Conservation (phyloP, 331 rosid species). For the Telfairia occidentalis region DNA sequence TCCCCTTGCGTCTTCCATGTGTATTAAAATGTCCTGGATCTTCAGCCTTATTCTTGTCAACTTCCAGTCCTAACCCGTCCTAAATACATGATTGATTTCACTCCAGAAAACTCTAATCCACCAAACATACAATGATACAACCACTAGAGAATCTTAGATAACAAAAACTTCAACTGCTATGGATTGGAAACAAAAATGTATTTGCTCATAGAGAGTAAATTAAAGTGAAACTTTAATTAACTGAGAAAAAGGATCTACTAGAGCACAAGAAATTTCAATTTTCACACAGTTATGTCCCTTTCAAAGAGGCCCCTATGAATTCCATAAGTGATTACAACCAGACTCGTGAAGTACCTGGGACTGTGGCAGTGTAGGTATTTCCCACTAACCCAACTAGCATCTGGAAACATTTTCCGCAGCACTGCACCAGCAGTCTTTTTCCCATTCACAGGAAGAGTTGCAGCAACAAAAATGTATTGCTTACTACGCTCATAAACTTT, state of each 20-base stretch:
- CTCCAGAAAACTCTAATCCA: background rate
- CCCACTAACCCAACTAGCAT: slow-evolving; percentile 78
- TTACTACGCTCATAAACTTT: slow-evolving; percentile 66
- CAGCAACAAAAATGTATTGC: slow-evolving; percentile 94
- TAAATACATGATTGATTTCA: background rate
- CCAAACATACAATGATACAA: background rate
- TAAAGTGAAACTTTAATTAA: background rate
- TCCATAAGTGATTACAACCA: background rate
- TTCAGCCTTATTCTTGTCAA: background rate
- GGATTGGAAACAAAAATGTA: background rate
- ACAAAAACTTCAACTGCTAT: background rate
- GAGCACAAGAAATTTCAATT: background rate
- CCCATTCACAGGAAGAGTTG: slow-evolving; percentile 93
- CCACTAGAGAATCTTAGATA: background rate
- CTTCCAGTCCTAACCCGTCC: background rate
- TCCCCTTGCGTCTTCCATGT: background rate
- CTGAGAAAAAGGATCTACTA: background rate
- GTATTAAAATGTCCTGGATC: background rate
- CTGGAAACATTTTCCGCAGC: slow-evolving; percentile 76
- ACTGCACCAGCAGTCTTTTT: slow-evolving; percentile 85
- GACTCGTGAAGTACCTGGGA: slow-evolving; percentile 49
- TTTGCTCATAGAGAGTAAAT: background rate
- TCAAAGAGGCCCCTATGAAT: background rate
- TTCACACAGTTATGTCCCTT: background rate
- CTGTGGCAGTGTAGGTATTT: slow-evolving; percentile 89